Evolutionary conservation across 2,329 filamentous ascomycete genomes (phyloP).

Genomic region (Apiospora aurea): DNA sequence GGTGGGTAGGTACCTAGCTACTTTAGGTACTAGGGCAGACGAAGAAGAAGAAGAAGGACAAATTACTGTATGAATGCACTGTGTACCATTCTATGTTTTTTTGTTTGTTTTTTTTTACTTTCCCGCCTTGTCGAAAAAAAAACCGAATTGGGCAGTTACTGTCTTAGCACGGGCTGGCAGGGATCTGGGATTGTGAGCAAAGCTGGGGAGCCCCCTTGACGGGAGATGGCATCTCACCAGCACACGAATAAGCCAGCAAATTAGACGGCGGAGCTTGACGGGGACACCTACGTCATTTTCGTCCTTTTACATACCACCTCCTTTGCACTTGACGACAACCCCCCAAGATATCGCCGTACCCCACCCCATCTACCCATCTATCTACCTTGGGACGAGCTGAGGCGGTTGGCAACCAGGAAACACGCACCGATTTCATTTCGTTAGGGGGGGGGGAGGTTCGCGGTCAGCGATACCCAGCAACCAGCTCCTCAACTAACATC

Average conservation of each 20-base stretch:
- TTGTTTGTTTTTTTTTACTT: no score
- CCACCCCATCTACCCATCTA: not conserved
- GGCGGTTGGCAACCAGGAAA: not conserved
- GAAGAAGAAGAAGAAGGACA: not conserved
- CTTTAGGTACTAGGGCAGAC: no score
- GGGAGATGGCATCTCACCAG: slow-evolving; percentile 11
- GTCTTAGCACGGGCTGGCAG: not conserved
- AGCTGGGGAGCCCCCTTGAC: slow-evolving; percentile 20
- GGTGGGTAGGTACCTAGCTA: no score
- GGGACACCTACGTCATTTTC: slow-evolving; percentile 19
- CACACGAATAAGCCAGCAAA: slow-evolving; percentile 16
- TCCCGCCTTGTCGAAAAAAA: not conserved
- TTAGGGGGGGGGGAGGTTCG: not conserved
- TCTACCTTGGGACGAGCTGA: not conserved
- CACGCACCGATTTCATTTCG: not conserved
- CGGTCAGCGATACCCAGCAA: not conserved
- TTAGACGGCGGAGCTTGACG: slow-evolving; percentile 2
- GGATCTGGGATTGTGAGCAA: slow-evolving; percentile 1
- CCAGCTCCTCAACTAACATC: not conserved
- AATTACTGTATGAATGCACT: not conserved
- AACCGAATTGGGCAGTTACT: not conserved
- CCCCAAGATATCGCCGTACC: not conserved
- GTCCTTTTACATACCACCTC: not conserved
- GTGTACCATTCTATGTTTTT: no score
- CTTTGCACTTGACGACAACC: not conserved